A percentile compares a stretch with the other conserved stretches of the same genome.
phyloP scores from a whole-genome alignment of 73 alveolate species.

The Paramecium sonneborni region DNA sequence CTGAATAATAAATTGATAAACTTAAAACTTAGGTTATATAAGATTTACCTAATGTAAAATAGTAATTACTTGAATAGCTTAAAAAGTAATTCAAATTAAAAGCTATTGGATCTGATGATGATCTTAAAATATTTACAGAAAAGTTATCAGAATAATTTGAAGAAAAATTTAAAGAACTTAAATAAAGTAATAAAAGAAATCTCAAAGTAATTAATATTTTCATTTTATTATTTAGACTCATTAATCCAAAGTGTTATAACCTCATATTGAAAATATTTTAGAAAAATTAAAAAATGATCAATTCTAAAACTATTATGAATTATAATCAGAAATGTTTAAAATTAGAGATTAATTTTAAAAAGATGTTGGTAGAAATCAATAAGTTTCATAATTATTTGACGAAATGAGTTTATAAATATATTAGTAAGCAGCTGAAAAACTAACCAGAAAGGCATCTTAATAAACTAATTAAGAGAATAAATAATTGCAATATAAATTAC shows the following conservation, averaged over 20 bases:
- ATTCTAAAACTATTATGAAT: conserved; percentile 52
- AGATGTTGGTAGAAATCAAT: conserved; percentile 37
- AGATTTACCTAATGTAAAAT: not conserved
- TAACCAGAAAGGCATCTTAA: conserved; percentile 32
- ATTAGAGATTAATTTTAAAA: conserved; percentile 59
- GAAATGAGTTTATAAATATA: conserved; percentile 42
- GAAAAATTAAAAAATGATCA: conserved; percentile 64
- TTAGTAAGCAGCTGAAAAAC: conserved; percentile 61
- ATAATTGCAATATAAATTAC: conserved; percentile 11
- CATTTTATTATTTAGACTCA: not conserved
- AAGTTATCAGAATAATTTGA: conserved; percentile 35
- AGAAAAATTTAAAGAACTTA: conserved; percentile 52
- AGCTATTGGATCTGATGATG: conserved; percentile 66
- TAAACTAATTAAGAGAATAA: conserved; percentile 23
- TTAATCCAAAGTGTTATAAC: conserved; percentile 16
- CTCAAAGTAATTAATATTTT: conserved; percentile 20
- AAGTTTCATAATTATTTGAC: conserved; percentile 41
- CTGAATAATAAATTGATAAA: conserved; percentile 68
- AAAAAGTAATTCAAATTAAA: conserved; percentile 47
- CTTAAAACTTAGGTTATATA: conserved; percentile 16
- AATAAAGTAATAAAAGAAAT: conserved; percentile 48
- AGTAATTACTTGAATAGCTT: conserved; percentile 8
- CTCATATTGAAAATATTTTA: not conserved
- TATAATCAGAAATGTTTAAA: conserved; percentile 55
- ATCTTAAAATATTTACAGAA: conserved; percentile 18